Base-by-base conservation (phyloP, 305 asterid genomes). In the Rubia tinctorum region DNA sequence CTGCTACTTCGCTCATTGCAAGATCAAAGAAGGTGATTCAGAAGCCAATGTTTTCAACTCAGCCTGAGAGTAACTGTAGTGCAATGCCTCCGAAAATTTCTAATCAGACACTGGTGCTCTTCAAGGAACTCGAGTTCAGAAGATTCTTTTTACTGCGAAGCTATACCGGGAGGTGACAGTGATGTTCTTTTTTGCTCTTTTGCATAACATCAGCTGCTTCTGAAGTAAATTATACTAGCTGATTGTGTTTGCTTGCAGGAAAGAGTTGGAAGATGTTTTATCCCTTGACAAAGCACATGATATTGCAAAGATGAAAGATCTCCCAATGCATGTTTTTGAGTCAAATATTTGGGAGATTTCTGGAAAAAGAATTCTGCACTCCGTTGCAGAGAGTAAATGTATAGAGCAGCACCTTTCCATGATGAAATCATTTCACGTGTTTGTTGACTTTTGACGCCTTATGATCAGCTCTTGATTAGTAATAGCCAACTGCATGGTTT, bases 301-400 rank as follows among this genome's bases (percentile, higher is more conserved):
- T 51, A 51, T 51, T 92, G 63, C 63, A 58, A 58, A 58, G 14
- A 58, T 58, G 63, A 58, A 58, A 58, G 30, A n/a, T 58, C 63
- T 58, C 30, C 63, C 63, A 11, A 20, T 58, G 30, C 63, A 58
- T 58, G 30, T 58, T 20, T 58, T 18, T 58, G 63, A 58, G 63
- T 20, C 63, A 20, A 58, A 58, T 8, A 58, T 58, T 20, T 58
- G 63, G 63, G 63, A 58, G 30, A 58, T 22, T 58, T 58, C 13
- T 58, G 63, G 27, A n/a, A 58, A 58, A 58, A 58, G 30, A 58
- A 20, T 58, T 58, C 7, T 8, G 30, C n/a, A 9, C 12, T 58
- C 63, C 63, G 30, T 20, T 7, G 25, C 63, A 22, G 63, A 58
- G 63, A 22, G 30, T 58, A 58, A n/a, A 58, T 27, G 63, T 58